Evolutionary conservation across 2,329 filamentous ascomycete species (phyloP).

Genomic region (Fusarium austroafricanum): DNA sequence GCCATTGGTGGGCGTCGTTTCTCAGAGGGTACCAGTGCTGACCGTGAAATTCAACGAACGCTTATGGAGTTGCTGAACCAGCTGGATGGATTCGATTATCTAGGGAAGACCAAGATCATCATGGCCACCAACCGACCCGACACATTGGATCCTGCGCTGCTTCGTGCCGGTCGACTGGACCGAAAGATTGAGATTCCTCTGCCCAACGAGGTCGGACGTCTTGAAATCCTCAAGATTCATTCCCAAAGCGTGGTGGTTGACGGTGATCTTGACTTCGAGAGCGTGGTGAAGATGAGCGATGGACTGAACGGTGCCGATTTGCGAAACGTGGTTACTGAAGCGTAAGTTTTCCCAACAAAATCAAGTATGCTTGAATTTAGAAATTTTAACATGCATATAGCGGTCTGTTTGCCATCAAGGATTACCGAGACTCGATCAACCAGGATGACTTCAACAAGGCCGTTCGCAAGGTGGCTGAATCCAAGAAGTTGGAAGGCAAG

Average conservation of each 20-base stretch:
- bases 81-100: slow-evolving; percentile 98
- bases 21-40: slow-evolving; percentile 95
- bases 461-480: slow-evolving; percentile 94
- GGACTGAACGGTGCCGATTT: slow-evolving; percentile 97
- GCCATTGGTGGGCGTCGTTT: slow-evolving; percentile 97
- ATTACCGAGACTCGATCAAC: slow-evolving; percentile 94
- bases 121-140: slow-evolving; percentile 99
- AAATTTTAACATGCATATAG: slow-evolving; percentile 59
- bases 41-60: slow-evolving; percentile 97
- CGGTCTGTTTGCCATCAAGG: slow-evolving; percentile 97
- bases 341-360: slow-evolving; percentile 71
- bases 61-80: slow-evolving; percentile 99
- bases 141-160: slow-evolving; percentile 90
- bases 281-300: slow-evolving; percentile 99
- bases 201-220: slow-evolving; percentile 93
- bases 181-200: slow-evolving; percentile 98
- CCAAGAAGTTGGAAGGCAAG: slow-evolving; percentile 99
- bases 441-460: slow-evolving; percentile 99
- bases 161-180: slow-evolving; percentile 93
- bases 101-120: slow-evolving; percentile 99
- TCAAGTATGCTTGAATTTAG: background rate
- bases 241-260: slow-evolving; percentile 86
- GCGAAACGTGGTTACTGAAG: slow-evolving; percentile 97
- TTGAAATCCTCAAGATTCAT: slow-evolving; percentile 99
- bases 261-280: slow-evolving; percentile 98